Conservation (phyloP, 1,284 basidiomycete species). For the Stereum hirsutum region DNA sequence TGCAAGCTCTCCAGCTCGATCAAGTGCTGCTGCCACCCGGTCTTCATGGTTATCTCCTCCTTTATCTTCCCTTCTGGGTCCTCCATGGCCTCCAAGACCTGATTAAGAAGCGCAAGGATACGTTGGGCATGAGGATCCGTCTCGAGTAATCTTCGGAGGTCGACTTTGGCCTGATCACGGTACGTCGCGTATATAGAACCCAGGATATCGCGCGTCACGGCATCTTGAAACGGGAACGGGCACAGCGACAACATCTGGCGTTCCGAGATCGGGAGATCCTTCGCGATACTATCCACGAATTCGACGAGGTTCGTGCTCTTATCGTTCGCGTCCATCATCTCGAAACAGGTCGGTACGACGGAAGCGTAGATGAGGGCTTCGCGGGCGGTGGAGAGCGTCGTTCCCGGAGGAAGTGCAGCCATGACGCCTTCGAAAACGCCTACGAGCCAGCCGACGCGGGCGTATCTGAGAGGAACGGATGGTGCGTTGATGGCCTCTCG, state of each 20-base stretch:
- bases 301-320: slow-evolving; percentile 8
- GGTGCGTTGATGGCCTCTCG: slow-evolving; percentile 31
- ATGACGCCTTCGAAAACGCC: slow-evolving; percentile 19
- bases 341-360: slow-evolving; percentile 15
- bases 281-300: slow-evolving; percentile 17
- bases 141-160: slow-evolving; percentile 12
- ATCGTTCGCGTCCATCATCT: slow-evolving; percentile 12
- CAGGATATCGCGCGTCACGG: slow-evolving; percentile 11
- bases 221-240: slow-evolving; percentile 20
- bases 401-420: slow-evolving; percentile 28
- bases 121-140: too few species aligned
- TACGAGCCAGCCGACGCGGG: slow-evolving; percentile 21
- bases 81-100: slow-evolving; percentile 13
- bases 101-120: slow-evolving; percentile 13
- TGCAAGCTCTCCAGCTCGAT: slow-evolving; percentile 73
- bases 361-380: slow-evolving; percentile 20
- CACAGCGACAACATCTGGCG: slow-evolving; percentile 16
- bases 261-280: slow-evolving; percentile 17
- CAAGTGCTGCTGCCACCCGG: slow-evolving; percentile 7
- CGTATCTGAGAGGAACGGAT: slow-evolving; percentile 22
- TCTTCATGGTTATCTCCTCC: slow-evolving; percentile 14
- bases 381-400: slow-evolving; percentile 13
- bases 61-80: slow-evolving; percentile 2
- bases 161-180: slow-evolving; percentile 13
- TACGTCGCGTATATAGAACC: slow-evolving; percentile 18